Evolutionary conservation across 1,139 yeast species (phyloP).

Genomic region (Hyphopichia burtonii): DNA sequence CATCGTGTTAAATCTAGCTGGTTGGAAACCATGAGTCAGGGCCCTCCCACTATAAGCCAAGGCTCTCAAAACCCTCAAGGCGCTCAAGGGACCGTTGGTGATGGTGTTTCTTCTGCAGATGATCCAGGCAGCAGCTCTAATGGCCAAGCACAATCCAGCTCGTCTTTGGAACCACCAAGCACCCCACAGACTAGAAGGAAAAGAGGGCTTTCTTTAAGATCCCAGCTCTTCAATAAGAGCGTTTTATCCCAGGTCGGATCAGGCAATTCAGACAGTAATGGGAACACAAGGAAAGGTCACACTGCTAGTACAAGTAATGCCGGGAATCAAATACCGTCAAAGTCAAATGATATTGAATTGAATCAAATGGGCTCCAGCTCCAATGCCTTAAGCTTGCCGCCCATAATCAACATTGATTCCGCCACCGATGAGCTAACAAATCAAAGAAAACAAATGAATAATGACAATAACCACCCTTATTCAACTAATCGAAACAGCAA

Average conservation of each 20-base stretch:
- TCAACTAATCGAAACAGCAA: not conserved
- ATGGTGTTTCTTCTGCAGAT: not conserved
- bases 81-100: not conserved
- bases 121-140: not conserved
- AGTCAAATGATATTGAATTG: not conserved
- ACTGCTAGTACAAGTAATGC: not conserved
- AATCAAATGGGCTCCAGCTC: not conserved
- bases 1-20: not conserved
- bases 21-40: not conserved
- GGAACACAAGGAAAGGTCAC: not conserved
- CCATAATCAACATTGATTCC: constrained; percentile 6
- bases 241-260: constrained; percentile 12
- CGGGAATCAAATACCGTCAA: not conserved
- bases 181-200: constrained; percentile 45
- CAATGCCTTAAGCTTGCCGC: not conserved
- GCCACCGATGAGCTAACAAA: constrained; percentile 1
- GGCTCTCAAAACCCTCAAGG: not conserved
- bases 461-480: constrained; percentile 8
- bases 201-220: constrained; percentile 71
- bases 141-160: no score
- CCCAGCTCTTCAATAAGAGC: constrained; percentile 65
- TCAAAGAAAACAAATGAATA: not conserved
- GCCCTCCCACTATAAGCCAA: not conserved
- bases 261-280: constrained; percentile 7
- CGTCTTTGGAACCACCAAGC: not conserved